Evolutionary conservation across 1,284 basidiomycete species (phyloP), one percentile per base, ranked within the genome.

Genomic region (Malassezia nana): DNA sequence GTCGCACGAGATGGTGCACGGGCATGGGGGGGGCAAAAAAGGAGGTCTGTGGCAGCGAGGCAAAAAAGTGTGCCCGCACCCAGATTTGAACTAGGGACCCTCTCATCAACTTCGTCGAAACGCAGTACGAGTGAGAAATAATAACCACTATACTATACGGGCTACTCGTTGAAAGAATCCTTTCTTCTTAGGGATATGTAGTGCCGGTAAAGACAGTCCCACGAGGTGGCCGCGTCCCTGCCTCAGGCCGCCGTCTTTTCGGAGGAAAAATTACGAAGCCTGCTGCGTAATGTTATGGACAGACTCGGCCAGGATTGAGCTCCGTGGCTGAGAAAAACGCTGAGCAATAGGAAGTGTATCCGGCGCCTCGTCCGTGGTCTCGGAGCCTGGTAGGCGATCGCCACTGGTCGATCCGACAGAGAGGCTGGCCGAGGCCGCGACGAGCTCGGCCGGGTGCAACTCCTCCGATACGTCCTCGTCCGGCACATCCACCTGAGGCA

Each of bases 141-240:
- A 51, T 51, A 51, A 51, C 49, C 49, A 38, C 49, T 51, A 51
- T 51, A 51, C 49, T 51, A 51, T 51, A 51, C 49, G 49, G 41
- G 49, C 49, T 4, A 44, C 28, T 20, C 13, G 45, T 45, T 28
- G 15, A 15, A 22, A 8, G 43, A n/a, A n/a, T n/a, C n/a, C n/a
- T n/a, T n/a, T n/a, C n/a, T n/a, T n/a, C n/a, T n/a, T n/a, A n/a
- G n/a, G n/a, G n/a, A n/a, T n/a, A n/a, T n/a, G n/a, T n/a, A n/a
- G n/a, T n/a, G n/a, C n/a, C n/a, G n/a, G n/a, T n/a, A n/a, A n/a
- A n/a, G n/a, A n/a, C n/a, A n/a, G n/a, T n/a, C n/a, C n/a, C n/a
- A n/a, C n/a, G n/a, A n/a, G n/a, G n/a, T n/a, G n/a, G n/a, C n/a
- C n/a, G n/a, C n/a, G n/a, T n/a, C n/a, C n/a, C n/a, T n/a, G n/a